Percentiles rank a stretch among this genome's conserved stretches.
These are phyloP conservation scores for Gaertneriomyces sp. DNA, from an alignment of 192 early-diverging fungal species.

Conservation along the genomic window DNA sequence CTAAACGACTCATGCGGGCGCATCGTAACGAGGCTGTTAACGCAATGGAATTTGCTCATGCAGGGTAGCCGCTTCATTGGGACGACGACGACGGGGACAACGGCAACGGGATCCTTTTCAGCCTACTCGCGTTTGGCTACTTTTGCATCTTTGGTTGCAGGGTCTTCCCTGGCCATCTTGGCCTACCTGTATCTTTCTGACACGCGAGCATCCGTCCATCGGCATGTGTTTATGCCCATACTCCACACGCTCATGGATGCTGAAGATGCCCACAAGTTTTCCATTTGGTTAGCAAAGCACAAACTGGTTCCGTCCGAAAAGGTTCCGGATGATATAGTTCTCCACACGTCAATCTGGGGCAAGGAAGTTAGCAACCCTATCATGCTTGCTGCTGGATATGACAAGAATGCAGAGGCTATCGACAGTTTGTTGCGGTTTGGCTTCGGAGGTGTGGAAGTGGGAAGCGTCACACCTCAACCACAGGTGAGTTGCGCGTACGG, in stretches of 20 bases:
- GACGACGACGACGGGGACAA: too few species aligned
- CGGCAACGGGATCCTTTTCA: too few species aligned
- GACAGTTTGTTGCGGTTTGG: constrained; percentile 80
- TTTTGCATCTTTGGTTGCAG: too few species aligned
- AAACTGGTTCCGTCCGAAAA: constrained; percentile 65
- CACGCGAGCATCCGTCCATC: constrained; percentile 71
- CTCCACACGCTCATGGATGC: constrained; percentile 66
- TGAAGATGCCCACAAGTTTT: constrained; percentile 70
- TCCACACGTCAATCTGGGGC: constrained; percentile 65
- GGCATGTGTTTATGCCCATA: constrained; percentile 60
- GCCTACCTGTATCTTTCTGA: constrained; percentile 47
- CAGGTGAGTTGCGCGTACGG: constrained; percentile 49
- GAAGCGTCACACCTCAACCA: constrained; percentile 78
- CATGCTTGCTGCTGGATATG: constrained; percentile 85
- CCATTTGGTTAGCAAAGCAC: constrained; percentile 57
- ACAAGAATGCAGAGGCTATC: constrained; percentile 87
- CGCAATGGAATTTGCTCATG: too few species aligned
- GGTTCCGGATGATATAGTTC: constrained; percentile 44
- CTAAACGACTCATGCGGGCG: too few species aligned
- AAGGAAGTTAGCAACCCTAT: constrained; percentile 74
- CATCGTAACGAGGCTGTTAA: too few species aligned
- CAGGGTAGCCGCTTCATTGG: too few species aligned
- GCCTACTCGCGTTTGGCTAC: too few species aligned
- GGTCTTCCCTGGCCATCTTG: too few species aligned
- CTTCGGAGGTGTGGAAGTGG: constrained; percentile 88